Evolutionary conservation across 31 red algal species (phyloP).

Genomic region (Endocladia muricata): DNA sequence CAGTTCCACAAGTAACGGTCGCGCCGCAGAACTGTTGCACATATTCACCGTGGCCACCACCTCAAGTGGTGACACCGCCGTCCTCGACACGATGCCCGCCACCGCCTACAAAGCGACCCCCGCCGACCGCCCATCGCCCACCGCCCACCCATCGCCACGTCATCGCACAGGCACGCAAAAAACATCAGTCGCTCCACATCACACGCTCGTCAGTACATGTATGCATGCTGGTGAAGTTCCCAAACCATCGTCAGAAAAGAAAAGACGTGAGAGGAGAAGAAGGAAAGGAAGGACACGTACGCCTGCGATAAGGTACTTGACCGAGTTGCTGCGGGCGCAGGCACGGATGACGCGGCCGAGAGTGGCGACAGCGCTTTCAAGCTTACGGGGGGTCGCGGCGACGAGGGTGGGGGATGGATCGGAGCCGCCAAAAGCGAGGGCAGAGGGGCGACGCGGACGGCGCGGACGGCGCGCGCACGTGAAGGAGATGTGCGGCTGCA

Average conservation of each 20-base stretch:
- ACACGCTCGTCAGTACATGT: not conserved
- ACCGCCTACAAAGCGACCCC: constrained; percentile 42
- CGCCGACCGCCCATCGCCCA: not conserved
- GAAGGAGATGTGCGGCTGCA: too few species aligned
- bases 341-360: too few species aligned
- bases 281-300: constrained; percentile 19
- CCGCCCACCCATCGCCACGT: not conserved
- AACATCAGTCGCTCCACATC: not conserved
- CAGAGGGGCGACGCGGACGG: too few species aligned
- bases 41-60: constrained; percentile 88
- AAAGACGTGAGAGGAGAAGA: not conserved
- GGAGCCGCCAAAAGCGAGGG: too few species aligned
- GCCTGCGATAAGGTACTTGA: constrained; percentile 76
- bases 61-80: constrained; percentile 82
- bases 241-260: not conserved
- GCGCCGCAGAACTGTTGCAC: constrained; percentile 49
- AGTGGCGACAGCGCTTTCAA: too few species aligned
- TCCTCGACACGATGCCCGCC: constrained; percentile 83
- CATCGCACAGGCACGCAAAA: too few species aligned
- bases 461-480: too few species aligned
- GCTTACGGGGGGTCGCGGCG: too few species aligned
- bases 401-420: too few species aligned
- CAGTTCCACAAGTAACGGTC: constrained; percentile 54
- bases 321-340: too few species aligned
- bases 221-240: not conserved